Conservation (phyloP, 306 rosid genomes). For the Vachellia pachyceras region DNA sequence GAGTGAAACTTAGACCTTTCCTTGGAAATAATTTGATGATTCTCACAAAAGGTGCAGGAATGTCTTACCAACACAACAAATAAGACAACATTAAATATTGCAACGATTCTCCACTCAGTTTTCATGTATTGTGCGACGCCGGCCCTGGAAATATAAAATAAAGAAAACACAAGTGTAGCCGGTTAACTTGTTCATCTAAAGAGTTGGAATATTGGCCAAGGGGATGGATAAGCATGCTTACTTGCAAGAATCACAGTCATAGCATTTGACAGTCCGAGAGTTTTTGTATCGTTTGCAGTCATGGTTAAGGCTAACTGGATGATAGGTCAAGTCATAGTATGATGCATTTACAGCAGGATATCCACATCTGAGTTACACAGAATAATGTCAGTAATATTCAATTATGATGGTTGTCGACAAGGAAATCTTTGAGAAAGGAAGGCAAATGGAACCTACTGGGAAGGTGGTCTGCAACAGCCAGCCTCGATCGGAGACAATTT, state of each 20-base stretch:
- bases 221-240: constrained; percentile 40
- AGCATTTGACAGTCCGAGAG: constrained; percentile 73
- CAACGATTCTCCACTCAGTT: constrained; percentile 92
- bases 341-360: constrained; percentile 95
- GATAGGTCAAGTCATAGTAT: constrained; percentile 88
- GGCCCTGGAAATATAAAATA: constrained; percentile 62
- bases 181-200: constrained; percentile 23
- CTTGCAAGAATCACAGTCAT: constrained; percentile 97
- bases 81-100: constrained; percentile 72
- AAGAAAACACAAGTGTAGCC: constrained; percentile 30
- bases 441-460: constrained; percentile 65
- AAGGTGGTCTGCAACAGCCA: constrained; percentile 96
- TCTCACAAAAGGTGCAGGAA: constrained; percentile 18
- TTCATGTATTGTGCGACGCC: constrained; percentile 99
- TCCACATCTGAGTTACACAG: constrained; percentile 70
- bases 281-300: constrained; percentile 94
- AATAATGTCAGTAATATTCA: constrained; percentile 39
- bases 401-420: not conserved
- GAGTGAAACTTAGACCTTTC: not conserved
- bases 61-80: constrained; percentile 78
- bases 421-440: not conserved
- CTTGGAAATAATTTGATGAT: not conserved
- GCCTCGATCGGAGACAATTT: constrained; percentile 85
- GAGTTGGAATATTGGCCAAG: not conserved
- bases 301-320: constrained; percentile 68